Conservation (phyloP, 2,329 filamentous ascomycete species). For the Paramyrothecium roridum region DNA sequence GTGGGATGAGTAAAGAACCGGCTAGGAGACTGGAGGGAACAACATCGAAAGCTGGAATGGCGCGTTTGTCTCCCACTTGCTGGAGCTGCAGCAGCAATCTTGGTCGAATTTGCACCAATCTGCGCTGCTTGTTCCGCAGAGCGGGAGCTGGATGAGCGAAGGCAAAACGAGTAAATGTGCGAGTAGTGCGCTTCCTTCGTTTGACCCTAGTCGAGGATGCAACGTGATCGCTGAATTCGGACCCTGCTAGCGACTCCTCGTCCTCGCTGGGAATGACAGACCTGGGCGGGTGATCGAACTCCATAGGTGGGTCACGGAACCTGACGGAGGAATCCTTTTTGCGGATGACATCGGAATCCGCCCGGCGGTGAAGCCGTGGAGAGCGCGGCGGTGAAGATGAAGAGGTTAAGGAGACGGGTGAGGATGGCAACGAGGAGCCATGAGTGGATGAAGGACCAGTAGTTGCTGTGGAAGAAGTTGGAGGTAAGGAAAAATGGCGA, state of each 20-base stretch:
- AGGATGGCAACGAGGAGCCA: neutral
- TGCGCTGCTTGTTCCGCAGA: constrained; percentile 57
- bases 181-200: constrained; percentile 41
- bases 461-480: constrained; percentile 1
- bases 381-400: constrained; percentile 4
- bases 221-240: constrained; percentile 44
- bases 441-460: neutral
- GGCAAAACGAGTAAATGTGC: constrained; percentile 61
- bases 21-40: constrained; percentile 63
- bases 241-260: constrained; percentile 37
- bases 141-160: constrained; percentile 66
- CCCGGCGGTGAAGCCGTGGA: constrained; percentile 9
- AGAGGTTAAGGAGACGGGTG: constrained; percentile 9
- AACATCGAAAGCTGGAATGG: constrained; percentile 69
- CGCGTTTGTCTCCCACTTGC: constrained; percentile 58
- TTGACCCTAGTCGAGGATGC: constrained; percentile 31
- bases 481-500: constrained; percentile 4
- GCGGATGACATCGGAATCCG: constrained; percentile 34
- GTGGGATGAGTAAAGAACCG: constrained; percentile 53
- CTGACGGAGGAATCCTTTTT: constrained; percentile 42
- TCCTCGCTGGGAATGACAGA: constrained; percentile 42
- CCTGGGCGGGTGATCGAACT: constrained; percentile 10
- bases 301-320: constrained; percentile 36
- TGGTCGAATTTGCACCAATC: constrained; percentile 65
- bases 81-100: constrained; percentile 71